Evolutionary conservation across 1,284 basidiomycete genomes (phyloP).

Genomic region (Lignosus rhinocerotis): DNA sequence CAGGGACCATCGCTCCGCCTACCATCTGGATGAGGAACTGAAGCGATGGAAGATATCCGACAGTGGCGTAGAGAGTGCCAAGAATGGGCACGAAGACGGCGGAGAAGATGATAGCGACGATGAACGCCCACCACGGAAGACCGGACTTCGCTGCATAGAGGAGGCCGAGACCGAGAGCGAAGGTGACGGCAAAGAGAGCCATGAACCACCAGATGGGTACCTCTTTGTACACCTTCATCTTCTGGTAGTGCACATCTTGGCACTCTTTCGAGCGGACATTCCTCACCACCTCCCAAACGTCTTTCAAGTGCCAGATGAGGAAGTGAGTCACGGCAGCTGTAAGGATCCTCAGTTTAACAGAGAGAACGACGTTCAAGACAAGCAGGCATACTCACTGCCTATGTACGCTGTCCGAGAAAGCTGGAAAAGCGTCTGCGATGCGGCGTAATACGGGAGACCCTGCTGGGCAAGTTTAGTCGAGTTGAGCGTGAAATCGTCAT

Average conservation of each 20-base stretch:
- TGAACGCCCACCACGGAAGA: constrained; percentile 51
- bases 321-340: constrained; percentile 31
- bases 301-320: constrained; percentile 37
- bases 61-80: constrained; percentile 43
- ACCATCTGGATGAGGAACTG: constrained; percentile 33
- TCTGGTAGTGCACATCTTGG: constrained; percentile 80
- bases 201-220: constrained; percentile 84
- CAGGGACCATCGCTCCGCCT: constrained; percentile 37
- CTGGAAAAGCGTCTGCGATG: constrained; percentile 17
- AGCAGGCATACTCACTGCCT: constrained; percentile 1
- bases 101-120: constrained; percentile 42
- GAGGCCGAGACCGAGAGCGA: constrained; percentile 55
- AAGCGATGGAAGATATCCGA: constrained; percentile 76
- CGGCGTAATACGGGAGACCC: constrained; percentile 19
- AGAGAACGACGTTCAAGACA: constrained; percentile 11
- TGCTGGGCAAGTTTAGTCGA: constrained; percentile 28
- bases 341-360: neutral
- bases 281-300: constrained; percentile 33
- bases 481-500: constrained; percentile 34
- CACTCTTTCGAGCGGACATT: constrained; percentile 15
- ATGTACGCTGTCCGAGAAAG: constrained; percentile 18
- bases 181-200: constrained; percentile 55
- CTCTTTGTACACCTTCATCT: constrained; percentile 82
- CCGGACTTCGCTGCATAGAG: constrained; percentile 50
- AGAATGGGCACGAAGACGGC: constrained; percentile 48